Base-by-base conservation (phyloP, 78 protist species). In the Dictyostelium capitatum region DNA sequence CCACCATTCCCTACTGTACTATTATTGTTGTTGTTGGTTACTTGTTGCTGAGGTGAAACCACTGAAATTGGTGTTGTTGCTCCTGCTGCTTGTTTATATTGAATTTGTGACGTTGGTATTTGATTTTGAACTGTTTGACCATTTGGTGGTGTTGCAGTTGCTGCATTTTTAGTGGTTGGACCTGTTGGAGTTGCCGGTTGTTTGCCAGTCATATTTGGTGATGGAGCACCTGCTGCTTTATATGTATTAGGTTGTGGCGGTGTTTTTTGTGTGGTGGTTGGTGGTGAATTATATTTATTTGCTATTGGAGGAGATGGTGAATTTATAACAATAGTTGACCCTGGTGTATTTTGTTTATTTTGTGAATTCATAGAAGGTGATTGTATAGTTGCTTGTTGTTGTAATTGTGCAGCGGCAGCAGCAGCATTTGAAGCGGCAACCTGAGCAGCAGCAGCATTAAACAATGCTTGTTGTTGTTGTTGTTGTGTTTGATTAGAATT, bases 291-390 rank as follows among this genome's bases (percentile, higher is more conserved):
- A 43, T 69, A 28, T 32, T 7, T 25, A 69, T 28, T 73, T 73
- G 79, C 10, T 46, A 54, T 37, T 47, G 25, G 20, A 28, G 85
- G 62, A 41, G 85, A n/a, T 53, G 85, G 30, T 25, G 48, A 30
- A 11, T 65, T 41, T 20, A 28, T 43, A 9, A 43, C 65, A 23
- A 73, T 65, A 9, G 89, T 62, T 65, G 89, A 43, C 17, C 25
- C 17, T 32, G 80, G 54, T 43, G 50, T 81, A 23, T 51, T 37
- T 37, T 37, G 43, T 37, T 37, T 37, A 37, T 37, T 37, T 37
- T 37, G 43, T 37, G 43, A 37, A 37, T 37, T 37, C 2, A 37
- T 37, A 37, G 43, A 37, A 37, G 43, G 43, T 3, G 43, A 37
- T 37, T 37, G 43, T 37, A 2, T 37, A 3, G 43, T 2, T 37